phyloP scores from a whole-genome alignment of 805 yeast genomes.

The Kluyveromyces nonfermentans region DNA sequence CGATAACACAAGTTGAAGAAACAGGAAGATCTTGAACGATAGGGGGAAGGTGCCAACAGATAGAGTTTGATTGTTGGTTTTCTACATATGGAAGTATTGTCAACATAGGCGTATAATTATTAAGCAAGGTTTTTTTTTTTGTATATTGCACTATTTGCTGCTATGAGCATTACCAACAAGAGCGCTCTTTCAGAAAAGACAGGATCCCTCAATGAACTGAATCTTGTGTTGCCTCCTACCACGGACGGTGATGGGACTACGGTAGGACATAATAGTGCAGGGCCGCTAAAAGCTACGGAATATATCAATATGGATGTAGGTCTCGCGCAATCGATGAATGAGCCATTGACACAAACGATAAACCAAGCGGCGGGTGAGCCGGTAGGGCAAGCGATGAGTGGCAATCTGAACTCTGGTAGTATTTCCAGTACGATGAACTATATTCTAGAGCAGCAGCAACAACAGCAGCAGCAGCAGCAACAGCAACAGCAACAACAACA shows the following conservation, averaged over 20 bases:
- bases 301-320: not conserved
- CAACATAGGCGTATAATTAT: no score
- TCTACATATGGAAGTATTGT: not conserved
- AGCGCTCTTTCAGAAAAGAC: not conserved
- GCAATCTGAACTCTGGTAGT: not conserved
- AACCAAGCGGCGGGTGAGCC: not conserved
- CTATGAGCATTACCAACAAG: not conserved
- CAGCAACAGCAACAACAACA: not conserved
- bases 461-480: not conserved
- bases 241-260: not conserved
- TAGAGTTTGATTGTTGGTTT: not conserved
- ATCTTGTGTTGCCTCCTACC: not conserved
- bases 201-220: not conserved
- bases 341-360: not conserved
- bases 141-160: not conserved
- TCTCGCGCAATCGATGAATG: not conserved
- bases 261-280: not conserved
- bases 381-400: not conserved
- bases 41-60: not conserved
- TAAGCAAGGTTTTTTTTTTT: no score
- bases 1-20: not conserved
- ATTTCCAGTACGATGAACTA: conserved; percentile 1
- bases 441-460: conserved; percentile 1
- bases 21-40: not conserved
- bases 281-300: not conserved